Conservation (phyloP, 345 rosid genomes). For the Populus davidiana region DNA sequence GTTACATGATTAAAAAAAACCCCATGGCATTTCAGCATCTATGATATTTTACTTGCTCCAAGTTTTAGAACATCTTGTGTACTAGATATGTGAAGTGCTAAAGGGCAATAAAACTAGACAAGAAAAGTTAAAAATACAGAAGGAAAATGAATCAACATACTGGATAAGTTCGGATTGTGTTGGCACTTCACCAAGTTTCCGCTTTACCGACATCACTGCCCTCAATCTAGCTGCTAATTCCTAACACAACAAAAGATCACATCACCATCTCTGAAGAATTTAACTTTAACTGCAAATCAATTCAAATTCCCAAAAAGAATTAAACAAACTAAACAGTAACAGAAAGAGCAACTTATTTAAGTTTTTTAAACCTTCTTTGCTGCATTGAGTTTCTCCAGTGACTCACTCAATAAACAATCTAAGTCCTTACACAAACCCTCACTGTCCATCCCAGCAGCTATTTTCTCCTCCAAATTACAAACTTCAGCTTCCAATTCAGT, state of each 20-base stretch:
- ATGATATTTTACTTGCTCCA: neutral
- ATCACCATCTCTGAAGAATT: neutral
- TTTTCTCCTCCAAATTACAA: slow-evolving; percentile 45
- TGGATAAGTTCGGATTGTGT: slow-evolving; percentile 72
- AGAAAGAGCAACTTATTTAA: neutral
- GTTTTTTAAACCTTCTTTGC: slow-evolving; percentile 51
- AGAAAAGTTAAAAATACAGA: neutral
- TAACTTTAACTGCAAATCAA: too few species aligned
- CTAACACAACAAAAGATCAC: slow-evolving; percentile 28
- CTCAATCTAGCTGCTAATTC: slow-evolving; percentile 63
- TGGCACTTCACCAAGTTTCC: slow-evolving; percentile 66
- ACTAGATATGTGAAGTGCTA: neutral
- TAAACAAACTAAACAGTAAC: too few species aligned
- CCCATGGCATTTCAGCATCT: neutral
- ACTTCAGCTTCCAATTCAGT: slow-evolving; percentile 46
- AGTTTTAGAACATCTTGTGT: neutral
- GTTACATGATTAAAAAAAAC: neutral
- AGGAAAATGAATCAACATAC: slow-evolving; percentile 39
- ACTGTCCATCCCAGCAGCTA: slow-evolving; percentile 29
- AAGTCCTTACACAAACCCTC: slow-evolving; percentile 38
- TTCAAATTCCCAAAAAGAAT: too few species aligned
- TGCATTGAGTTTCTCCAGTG: slow-evolving; percentile 42
- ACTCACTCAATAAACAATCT: slow-evolving; percentile 32
- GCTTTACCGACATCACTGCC: slow-evolving; percentile 50
- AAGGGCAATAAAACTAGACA: neutral